Percentiles rank a stretch among this genome's conserved stretches.
These are phyloP conservation scores for Hypoxylon fuscum DNA, from an alignment of 495 filamentous ascomycete genomes.

Conservation along the genomic window DNA sequence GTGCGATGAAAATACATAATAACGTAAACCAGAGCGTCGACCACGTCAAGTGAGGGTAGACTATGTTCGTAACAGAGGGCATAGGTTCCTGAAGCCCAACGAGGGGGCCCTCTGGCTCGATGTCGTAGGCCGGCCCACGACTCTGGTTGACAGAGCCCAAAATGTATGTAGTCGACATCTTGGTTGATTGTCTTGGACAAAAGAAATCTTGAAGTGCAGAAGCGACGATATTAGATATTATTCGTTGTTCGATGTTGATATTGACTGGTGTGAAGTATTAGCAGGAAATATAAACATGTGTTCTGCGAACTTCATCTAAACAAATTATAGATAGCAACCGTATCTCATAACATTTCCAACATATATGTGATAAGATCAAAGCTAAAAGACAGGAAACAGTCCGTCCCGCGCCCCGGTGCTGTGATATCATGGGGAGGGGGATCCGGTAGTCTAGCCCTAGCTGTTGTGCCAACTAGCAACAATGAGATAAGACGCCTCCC, in stretches of 20 bases:
- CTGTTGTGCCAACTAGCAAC: constrained; percentile 18
- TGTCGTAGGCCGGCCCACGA: constrained; percentile 26
- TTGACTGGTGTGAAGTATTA: constrained; percentile 4
- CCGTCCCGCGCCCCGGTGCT: constrained; percentile 1
- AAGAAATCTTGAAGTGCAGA: constrained; percentile 6
- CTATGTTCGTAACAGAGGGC: constrained; percentile 21
- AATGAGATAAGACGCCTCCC: constrained; percentile 21
- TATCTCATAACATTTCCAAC: constrained; percentile 16
- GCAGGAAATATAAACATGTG: constrained; percentile 22
- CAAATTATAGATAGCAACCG: constrained; percentile 1
- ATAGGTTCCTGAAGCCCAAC: constrained; percentile 13
- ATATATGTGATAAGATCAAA: constrained; percentile 19
- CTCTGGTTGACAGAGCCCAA: constrained; percentile 37
- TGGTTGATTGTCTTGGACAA: constrained; percentile 9
- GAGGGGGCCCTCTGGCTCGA: constrained; percentile 18
- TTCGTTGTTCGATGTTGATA: background rate
- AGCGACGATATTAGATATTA: background rate
- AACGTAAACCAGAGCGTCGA: constrained; percentile 39
- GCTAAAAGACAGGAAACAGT: constrained; percentile 15
- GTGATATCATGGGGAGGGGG: constrained; percentile 25
- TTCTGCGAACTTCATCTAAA: constrained; percentile 11
- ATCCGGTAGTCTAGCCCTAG: constrained; percentile 3
- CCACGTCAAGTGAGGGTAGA: constrained; percentile 38
- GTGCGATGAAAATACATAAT: constrained; percentile 31
- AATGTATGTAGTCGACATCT: constrained; percentile 41